Base-by-base conservation (phyloP, 345 rosid genomes). In the Theobroma cacao region DNA sequence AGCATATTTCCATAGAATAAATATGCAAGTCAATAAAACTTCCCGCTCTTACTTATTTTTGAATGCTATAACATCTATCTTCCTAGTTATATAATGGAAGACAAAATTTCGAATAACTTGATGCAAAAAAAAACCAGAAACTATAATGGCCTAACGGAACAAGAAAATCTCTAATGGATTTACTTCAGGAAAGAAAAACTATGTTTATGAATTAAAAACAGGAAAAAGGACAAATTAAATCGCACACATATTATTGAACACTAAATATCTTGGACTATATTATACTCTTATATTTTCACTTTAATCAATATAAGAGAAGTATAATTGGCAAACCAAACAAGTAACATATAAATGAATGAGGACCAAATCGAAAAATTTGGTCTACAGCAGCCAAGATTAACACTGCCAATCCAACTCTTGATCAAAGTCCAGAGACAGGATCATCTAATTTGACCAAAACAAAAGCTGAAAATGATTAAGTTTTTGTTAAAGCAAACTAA, bases 1-100 rank as follows among this genome's bases (percentile, higher is more conserved):
- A 56, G 59, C 66, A 60, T 47, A 66, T 67, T 59, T 71, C 64
- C 48, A 36, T 77, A 9, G 38, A 43, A 77, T 62, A 76, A 74
- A 79, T 50, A 30, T 30, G 30, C 40, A 7, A 2, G 11, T 17
- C 20, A 31, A 50, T 50, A 50, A 14, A 31, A 50, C 56, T 68
- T 43, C 17, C 24, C 12, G 4, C 24, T 47, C 14, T 63, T 73
- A 15, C 15, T 75, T 45, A 26, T 43, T 30, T 33, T 65, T 69
- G 8, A 24, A 13, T 69, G 58, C 31, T 68, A 47, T 31, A 43
- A 9, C n/a, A 60, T 65, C 45, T 4, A 15, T 62, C 73, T 9
- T 61, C 75, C 34, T 55, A 20, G 17, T 26, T 17, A 41, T 78
- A 72, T 4, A 75, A 20, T 7, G 50, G 31, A 71, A 63, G 0